phyloP scores from a whole-genome alignment of 345 rosid species.

The Toxicodendron radicans region DNA sequence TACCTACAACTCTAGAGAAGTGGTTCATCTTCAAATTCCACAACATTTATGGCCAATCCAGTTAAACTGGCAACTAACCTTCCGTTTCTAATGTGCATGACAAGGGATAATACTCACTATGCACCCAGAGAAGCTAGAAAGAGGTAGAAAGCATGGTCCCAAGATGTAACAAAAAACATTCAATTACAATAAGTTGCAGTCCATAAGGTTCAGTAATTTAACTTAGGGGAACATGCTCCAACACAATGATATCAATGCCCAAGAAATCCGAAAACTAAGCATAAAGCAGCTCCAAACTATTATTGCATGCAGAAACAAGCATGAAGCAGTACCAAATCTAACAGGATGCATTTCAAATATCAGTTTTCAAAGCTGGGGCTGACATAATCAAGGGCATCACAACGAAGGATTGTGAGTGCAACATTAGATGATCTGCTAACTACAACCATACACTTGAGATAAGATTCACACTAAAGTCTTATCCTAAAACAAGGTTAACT shows the following conservation, averaged over 20 bases:
- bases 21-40: slow-evolving; percentile 1
- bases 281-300: not conserved
- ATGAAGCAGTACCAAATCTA: not conserved
- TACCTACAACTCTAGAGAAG: not conserved
- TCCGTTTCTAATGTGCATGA: no score
- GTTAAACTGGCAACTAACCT: slow-evolving; percentile 8
- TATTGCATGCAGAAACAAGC: not conserved
- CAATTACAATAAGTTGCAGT: not conserved
- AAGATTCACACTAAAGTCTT: no score
- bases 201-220: not conserved
- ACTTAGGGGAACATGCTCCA: not conserved
- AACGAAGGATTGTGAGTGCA: not conserved
- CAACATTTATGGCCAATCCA: not conserved
- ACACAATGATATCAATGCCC: not conserved
- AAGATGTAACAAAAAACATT: not conserved
- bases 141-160: not conserved
- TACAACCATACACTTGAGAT: not conserved
- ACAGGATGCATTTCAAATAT: not conserved
- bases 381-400: not conserved
- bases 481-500: no score
- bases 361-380: not conserved
- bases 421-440: not conserved
- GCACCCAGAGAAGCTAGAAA: not conserved
- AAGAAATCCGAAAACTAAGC: not conserved
- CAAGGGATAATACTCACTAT: not conserved